These are phyloP conservation scores for Euryodendron excelsum DNA, from an alignment of 148 eudicot genomes.

Conservation along the genomic window DNA sequence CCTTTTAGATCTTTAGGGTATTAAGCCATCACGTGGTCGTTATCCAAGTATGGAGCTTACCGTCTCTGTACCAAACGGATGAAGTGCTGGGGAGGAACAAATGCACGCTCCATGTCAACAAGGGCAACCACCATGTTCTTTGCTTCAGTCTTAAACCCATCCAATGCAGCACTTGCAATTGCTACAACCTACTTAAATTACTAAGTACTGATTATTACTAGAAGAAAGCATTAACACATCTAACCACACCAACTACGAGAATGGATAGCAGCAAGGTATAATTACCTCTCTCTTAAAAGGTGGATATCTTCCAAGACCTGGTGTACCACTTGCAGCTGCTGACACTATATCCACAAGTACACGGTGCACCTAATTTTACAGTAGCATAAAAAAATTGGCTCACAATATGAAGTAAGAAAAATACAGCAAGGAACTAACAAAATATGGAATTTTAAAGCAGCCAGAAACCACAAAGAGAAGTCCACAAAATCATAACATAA, in stretches of 20 bases:
- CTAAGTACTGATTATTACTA: neutral
- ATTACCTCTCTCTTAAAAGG: conserved; percentile 95
- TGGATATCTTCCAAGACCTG: conserved; percentile 98
- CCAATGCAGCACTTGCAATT: conserved; percentile 85
- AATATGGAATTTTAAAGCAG: neutral
- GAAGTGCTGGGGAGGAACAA: conserved; percentile 98
- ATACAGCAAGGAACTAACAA: neutral
- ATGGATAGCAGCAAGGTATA: neutral
- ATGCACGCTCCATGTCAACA: conserved; percentile 99
- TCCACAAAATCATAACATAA: neutral
- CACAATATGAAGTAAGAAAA: neutral
- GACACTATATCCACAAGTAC: conserved; percentile 91
- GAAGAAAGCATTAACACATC: neutral
- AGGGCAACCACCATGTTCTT: conserved; percentile 94
- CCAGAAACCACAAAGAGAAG: neutral
- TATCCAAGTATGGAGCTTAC: conserved; percentile 43
- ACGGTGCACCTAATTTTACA: conserved; percentile 72
- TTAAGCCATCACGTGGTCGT: neutral
- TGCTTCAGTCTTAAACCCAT: conserved; percentile 84
- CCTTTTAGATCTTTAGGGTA: neutral
- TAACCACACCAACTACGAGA: neutral
- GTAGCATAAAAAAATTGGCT: neutral
- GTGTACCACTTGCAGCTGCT: conserved; percentile 93
- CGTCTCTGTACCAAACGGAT: conserved; percentile 98
- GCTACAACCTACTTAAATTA: conserved; percentile 67